phyloP scores from a whole-genome alignment of 139 green algal genomes.

The Volvox africanus region DNA sequence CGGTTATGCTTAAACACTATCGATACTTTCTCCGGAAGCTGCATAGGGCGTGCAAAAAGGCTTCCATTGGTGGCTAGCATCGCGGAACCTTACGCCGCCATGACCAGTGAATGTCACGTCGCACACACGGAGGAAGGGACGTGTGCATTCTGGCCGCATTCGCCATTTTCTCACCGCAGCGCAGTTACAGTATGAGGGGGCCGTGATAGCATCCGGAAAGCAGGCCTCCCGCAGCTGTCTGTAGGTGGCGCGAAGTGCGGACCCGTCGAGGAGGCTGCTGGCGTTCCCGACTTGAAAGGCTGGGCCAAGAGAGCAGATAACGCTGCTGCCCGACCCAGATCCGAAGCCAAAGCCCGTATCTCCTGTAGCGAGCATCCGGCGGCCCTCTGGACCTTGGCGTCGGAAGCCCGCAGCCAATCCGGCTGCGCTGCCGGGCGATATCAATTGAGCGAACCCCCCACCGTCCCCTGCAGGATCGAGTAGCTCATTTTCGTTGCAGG shows the following conservation, averaged over 20 bases:
- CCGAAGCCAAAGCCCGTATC: background rate
- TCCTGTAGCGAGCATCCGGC: background rate
- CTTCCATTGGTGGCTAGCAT: too few relatives aligned
- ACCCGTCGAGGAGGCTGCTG: constrained; percentile 1
- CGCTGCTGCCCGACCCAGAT: background rate
- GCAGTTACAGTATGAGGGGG: constrained; percentile 34
- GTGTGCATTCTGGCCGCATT: too few relatives aligned
- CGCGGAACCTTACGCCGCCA: too few relatives aligned
- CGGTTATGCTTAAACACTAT: too few relatives aligned
- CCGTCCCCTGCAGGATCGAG: too few relatives aligned
- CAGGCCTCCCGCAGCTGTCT: constrained; percentile 11
- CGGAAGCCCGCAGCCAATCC: background rate
- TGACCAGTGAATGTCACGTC: too few relatives aligned
- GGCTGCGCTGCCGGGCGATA: background rate
- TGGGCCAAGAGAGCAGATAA: background rate
- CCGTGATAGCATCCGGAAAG: constrained; percentile 7
- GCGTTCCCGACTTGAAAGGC: background rate
- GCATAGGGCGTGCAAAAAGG: too few relatives aligned
- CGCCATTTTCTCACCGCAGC: background rate
- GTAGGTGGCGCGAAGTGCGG: background rate
- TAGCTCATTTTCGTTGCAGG: background rate
- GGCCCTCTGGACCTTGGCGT: background rate
- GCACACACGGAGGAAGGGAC: too few relatives aligned
- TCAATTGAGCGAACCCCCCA: background rate
- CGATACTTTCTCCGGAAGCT: too few relatives aligned